These are phyloP conservation scores for Letharia columbiana DNA, from an alignment of 495 filamentous ascomycete species.

Conservation along the genomic window DNA sequence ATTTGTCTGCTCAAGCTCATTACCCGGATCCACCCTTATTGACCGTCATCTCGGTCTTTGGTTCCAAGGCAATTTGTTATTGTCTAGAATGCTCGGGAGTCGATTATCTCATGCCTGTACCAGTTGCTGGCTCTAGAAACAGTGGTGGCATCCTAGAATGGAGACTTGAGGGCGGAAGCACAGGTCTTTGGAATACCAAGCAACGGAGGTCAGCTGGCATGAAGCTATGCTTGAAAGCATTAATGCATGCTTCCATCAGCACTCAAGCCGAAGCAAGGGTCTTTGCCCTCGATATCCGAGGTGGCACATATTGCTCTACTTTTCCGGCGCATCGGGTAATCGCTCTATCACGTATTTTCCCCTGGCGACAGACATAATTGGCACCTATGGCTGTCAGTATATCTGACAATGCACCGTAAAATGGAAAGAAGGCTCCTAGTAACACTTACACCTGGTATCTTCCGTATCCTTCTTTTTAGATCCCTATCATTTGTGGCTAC, in stretches of 20 bases:
- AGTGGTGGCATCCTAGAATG: background rate
- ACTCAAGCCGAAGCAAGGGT: background rate
- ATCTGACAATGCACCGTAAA: constrained; percentile 26
- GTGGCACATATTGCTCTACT: constrained; percentile 16
- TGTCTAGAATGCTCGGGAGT: background rate
- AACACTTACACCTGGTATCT: constrained; percentile 52
- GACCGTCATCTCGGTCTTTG: background rate
- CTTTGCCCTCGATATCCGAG: background rate
- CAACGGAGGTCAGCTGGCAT: background rate
- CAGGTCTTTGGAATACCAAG: background rate
- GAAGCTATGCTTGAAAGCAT: background rate
- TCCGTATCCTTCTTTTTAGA: constrained; percentile 69
- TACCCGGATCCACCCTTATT: background rate
- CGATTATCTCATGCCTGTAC: background rate
- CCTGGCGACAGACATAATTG: constrained; percentile 61
- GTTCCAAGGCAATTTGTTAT: background rate
- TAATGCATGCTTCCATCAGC: background rate
- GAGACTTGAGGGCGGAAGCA: background rate
- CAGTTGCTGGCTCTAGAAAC: background rate
- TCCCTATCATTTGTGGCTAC: constrained; percentile 33
- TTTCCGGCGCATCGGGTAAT: constrained; percentile 70
- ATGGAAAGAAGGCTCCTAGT: constrained; percentile 23
- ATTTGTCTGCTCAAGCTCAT: background rate
- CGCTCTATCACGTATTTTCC: constrained; percentile 91
- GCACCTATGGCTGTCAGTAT: constrained; percentile 25